A percentile compares a stretch with the other conserved stretches of the same genome.
Evolutionary conservation across 1,284 basidiomycete genomes (phyloP).

Genomic region (Irpex rosettiformis): DNA sequence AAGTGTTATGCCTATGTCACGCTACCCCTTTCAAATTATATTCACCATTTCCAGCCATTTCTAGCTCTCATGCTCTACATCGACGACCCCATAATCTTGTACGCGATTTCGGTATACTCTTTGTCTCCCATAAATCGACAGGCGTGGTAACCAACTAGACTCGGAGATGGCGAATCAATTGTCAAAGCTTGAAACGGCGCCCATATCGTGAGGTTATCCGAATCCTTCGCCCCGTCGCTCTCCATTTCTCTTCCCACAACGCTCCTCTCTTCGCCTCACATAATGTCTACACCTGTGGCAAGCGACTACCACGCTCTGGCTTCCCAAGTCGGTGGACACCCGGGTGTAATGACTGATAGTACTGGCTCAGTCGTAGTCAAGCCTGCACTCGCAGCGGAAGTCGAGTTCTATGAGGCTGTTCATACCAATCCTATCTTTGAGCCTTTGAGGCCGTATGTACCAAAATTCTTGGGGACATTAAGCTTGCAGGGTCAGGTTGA

Average conservation of each 20-base stretch:
- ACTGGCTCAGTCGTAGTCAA: conserved; percentile 86
- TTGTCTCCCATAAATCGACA: too few relatives aligned
- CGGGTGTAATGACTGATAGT: conserved; percentile 69
- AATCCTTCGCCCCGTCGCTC: neutral
- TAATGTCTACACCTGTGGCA: neutral
- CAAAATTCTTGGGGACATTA: conserved; percentile 76
- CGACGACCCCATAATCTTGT: too few relatives aligned
- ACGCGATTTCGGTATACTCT: too few relatives aligned
- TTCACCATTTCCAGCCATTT: too few relatives aligned
- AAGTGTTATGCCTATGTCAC: too few relatives aligned
- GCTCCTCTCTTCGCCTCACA: neutral
- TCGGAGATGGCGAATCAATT: too few relatives aligned
- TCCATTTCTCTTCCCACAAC: neutral
- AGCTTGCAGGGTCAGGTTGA: conserved; percentile 60
- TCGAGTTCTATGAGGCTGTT: conserved; percentile 76
- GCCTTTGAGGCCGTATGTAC: conserved; percentile 54
- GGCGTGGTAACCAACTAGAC: too few relatives aligned
- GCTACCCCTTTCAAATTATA: too few relatives aligned
- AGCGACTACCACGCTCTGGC: conserved; percentile 29
- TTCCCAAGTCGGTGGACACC: conserved; percentile 87
- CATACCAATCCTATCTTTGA: conserved; percentile 39
- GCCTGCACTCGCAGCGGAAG: conserved; percentile 69
- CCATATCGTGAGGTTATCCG: too few relatives aligned
- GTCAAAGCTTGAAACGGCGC: neutral
- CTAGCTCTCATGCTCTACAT: too few relatives aligned